Evolutionary conservation across 2,329 filamentous ascomycete species (phyloP).

Genomic region (Trichoderma afroharzianum): DNA sequence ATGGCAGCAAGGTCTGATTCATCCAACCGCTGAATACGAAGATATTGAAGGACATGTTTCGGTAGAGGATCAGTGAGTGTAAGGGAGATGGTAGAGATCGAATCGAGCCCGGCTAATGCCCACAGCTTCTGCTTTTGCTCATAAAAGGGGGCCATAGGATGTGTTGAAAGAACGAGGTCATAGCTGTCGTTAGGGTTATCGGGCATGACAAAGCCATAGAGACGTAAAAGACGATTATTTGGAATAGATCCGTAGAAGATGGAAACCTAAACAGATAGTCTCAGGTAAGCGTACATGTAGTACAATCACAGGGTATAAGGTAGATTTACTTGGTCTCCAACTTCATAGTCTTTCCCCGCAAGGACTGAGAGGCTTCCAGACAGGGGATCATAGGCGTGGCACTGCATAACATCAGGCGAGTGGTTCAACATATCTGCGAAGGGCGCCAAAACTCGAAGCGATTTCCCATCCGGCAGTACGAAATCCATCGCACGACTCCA

Average conservation of each 20-base stretch:
- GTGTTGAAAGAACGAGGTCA: conserved; percentile 34
- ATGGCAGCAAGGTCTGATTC: conserved; percentile 29
- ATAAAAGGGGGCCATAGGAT: conserved; percentile 32
- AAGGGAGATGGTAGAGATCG: neutral
- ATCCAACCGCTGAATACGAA: conserved; percentile 33
- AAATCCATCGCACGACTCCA: conserved; percentile 35
- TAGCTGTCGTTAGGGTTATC: conserved; percentile 35
- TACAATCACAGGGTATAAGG: conserved; percentile 10
- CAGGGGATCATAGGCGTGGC: conserved; percentile 32
- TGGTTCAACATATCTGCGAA: conserved; percentile 39
- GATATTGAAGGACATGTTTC: conserved; percentile 32
- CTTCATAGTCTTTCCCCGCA: conserved; percentile 27
- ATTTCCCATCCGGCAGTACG: conserved; percentile 19
- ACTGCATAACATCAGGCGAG: conserved; percentile 32
- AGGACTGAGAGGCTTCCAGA: conserved; percentile 32
- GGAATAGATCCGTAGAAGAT: conserved; percentile 33
- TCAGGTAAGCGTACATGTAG: conserved; percentile 12
- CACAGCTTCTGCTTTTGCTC: conserved; percentile 35
- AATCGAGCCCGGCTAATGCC: conserved; percentile 25
- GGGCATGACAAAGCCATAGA: conserved; percentile 37
- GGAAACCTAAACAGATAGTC: neutral
- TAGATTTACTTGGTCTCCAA: conserved; percentile 33
- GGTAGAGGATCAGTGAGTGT: conserved; percentile 33
- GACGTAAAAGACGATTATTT: conserved; percentile 35
- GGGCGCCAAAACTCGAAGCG: conserved; percentile 27